Base-by-base conservation (phyloP, 805 yeast genomes). In the Metschnikowia sp. region DNA sequence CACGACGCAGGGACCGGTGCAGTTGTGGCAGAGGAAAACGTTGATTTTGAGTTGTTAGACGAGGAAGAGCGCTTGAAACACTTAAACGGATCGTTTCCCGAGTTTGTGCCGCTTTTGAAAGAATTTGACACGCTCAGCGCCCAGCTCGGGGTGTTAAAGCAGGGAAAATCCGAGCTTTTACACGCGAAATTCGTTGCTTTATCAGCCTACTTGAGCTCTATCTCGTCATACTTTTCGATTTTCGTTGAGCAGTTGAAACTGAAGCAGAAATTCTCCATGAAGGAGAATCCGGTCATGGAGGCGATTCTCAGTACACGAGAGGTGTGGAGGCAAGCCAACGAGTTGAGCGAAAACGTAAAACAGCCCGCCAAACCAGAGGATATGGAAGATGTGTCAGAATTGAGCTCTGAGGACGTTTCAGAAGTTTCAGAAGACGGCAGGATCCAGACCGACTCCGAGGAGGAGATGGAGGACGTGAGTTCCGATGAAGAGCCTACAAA, bases 211-310 rank as follows among this genome's bases (percentile, higher is more conserved):
- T 63, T 89, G 48, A 94, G 92, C 11, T 75, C 95, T 26, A 79
- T 92, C 26, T 72, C 85, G 4, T 78, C 90, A 6, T 92, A 90
- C 63, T 81, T 92, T 58, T 86, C 96, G 3, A 62, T 94, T 12
- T 80, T 92, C 52, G 66, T 79, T 13, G 82, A 82, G 34, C 76
- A 79, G 39, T 60, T 84, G 35, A 66, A 70, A 38, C 70, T 71
- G 19, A 83, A 80, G 28, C 85, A 81, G 43, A 71, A 75, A 3
- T 78, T 82, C 51, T 63, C 73, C 32, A 82, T 91, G 85, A 89
- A 88, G 57, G 95, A 88, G 47, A 92, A 86, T 55, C 86, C 92
- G 3, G 84, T 92, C 2, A 92, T 94, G 97, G 90, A 88, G 59
- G 79, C 86, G 29, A 83, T 92, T 32, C 70, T 92, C 45, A 82